These are phyloP conservation scores for Silene vulgaris DNA, from an alignment of 179 eudicot species.

Conservation along the genomic window DNA sequence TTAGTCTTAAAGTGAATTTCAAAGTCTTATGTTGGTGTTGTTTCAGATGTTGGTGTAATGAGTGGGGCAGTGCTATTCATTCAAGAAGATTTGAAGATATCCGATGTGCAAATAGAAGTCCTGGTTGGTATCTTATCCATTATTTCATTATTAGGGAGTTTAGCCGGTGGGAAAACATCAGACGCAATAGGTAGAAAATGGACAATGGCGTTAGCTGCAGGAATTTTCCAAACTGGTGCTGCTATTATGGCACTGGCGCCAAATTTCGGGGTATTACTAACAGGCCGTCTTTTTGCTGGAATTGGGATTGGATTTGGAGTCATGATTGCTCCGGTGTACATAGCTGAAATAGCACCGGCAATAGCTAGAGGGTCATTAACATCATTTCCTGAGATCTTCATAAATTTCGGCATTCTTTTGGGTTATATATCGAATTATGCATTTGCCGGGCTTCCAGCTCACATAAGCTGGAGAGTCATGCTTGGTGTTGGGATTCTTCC, in stretches of 20 bases:
- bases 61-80: conserved; percentile 91
- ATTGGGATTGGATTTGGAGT: conserved; percentile 78
- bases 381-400: conserved; percentile 80
- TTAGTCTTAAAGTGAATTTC: neutral
- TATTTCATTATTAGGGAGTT: conserved; percentile 68
- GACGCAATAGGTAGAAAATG: conserved; percentile 84
- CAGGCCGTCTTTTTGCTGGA: conserved; percentile 71
- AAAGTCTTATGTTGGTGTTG: neutral
- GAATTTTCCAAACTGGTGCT: conserved; percentile 65
- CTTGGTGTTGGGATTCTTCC: conserved; percentile 80
- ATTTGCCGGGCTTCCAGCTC: conserved; percentile 70
- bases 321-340: conserved; percentile 86
- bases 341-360: conserved; percentile 77
- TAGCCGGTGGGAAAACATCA: conserved; percentile 73
- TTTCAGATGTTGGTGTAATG: conserved; percentile 90
- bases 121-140: conserved; percentile 73
- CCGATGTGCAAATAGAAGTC: conserved; percentile 66
- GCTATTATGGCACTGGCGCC: conserved; percentile 71
- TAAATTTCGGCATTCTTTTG: conserved; percentile 71
- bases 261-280: conserved; percentile 47
- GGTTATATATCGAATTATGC: conserved; percentile 88
- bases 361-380: conserved; percentile 67
- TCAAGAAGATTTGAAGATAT: conserved; percentile 61
- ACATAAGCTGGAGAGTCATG: conserved; percentile 77
- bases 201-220: conserved; percentile 79